Conservation (phyloP, 2,329 filamentous ascomycete genomes). For the Cadophora sp. region DNA sequence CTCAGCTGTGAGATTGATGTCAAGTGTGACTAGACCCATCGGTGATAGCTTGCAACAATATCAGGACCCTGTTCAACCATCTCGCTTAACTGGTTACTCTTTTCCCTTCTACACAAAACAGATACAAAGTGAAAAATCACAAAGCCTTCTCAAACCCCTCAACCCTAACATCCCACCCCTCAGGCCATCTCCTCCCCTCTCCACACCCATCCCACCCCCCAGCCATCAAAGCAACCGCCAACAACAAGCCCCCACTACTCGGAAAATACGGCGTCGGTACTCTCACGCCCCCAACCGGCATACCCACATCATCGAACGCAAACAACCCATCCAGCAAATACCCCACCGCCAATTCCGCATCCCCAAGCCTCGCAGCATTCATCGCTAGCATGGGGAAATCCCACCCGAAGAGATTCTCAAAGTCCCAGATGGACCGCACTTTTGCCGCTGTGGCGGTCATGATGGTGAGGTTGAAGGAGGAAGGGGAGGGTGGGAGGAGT, state of each 20-base stretch:
- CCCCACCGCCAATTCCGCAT: conserved; percentile 17
- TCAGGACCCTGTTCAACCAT: not conserved
- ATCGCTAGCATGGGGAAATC: conserved; percentile 56
- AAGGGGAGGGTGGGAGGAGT: conserved; percentile 52
- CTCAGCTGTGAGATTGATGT: conserved; percentile 49
- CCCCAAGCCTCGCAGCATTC: conserved; percentile 48
- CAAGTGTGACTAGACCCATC: too few relatives aligned
- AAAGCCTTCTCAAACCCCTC: conserved; percentile 52
- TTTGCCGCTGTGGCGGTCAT: conserved; percentile 49
- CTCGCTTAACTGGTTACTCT: not conserved
- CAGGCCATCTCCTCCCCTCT: conserved; percentile 39
- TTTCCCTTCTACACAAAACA: not conserved
- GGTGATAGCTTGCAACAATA: too few relatives aligned
- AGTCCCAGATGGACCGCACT: conserved; percentile 51
- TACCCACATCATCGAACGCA: conserved; percentile 62
- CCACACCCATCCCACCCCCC: conserved; percentile 55
- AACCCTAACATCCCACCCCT: conserved; percentile 57
- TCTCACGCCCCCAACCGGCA: conserved; percentile 57
- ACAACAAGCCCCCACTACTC: conserved; percentile 54
- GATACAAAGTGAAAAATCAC: too few relatives aligned
- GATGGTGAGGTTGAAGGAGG: conserved; percentile 49
- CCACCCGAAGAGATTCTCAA: conserved; percentile 54
- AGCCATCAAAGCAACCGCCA: conserved; percentile 63
- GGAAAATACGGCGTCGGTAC: conserved; percentile 66
- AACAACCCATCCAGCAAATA: conserved; percentile 57